Evolutionary conservation across 352 stramenopile species (phyloP).

Genomic region (Halophytophthora polymorphica): DNA sequence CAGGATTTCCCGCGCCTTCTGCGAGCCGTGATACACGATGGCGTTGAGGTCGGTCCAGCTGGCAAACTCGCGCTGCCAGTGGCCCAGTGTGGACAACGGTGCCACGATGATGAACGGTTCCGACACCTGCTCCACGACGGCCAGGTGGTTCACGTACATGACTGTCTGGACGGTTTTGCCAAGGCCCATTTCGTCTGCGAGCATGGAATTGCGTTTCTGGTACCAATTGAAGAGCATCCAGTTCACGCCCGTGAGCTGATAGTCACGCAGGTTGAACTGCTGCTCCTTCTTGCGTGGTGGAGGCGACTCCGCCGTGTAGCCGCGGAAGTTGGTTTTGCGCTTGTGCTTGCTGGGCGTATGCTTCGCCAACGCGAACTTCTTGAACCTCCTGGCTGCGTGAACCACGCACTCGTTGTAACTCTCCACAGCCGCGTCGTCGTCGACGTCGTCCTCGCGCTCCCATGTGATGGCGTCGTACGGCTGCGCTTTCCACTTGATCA

Average conservation of each 20-base stretch:
- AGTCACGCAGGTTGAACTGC: constrained; percentile 92
- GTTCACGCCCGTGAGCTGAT: constrained; percentile 99
- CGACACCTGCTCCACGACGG: constrained; percentile 90
- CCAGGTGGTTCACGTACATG: constrained; percentile 95
- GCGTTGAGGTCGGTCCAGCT: constrained; percentile 98
- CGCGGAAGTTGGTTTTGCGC: constrained; percentile 69
- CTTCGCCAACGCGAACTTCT: constrained; percentile 38
- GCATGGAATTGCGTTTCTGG: constrained; percentile 96
- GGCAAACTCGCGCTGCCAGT: constrained; percentile 96
- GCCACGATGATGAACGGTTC: constrained; percentile 98
- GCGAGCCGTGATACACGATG: constrained; percentile 97
- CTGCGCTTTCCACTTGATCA: constrained; percentile 99
- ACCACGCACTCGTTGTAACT: constrained; percentile 76
- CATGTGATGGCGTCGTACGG: constrained; percentile 98
- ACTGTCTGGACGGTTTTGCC: constrained; percentile 96
- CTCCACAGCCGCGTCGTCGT: constrained; percentile 76
- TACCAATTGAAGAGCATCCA: constrained; percentile 99
- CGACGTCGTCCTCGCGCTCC: constrained; percentile 97
- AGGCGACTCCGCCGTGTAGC: constrained; percentile 57
- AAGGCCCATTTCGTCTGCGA: constrained; percentile 99
- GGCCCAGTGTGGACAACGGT: constrained; percentile 95
- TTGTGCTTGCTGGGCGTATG: constrained; percentile 29
- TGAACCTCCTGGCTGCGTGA: constrained; percentile 47
- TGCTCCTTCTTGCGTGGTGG: constrained; percentile 61
- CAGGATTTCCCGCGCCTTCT: constrained; percentile 85